Evolutionary conservation across 2,329 filamentous ascomycete species (phyloP).

Genomic region (Pestalotiopsis sp.): DNA sequence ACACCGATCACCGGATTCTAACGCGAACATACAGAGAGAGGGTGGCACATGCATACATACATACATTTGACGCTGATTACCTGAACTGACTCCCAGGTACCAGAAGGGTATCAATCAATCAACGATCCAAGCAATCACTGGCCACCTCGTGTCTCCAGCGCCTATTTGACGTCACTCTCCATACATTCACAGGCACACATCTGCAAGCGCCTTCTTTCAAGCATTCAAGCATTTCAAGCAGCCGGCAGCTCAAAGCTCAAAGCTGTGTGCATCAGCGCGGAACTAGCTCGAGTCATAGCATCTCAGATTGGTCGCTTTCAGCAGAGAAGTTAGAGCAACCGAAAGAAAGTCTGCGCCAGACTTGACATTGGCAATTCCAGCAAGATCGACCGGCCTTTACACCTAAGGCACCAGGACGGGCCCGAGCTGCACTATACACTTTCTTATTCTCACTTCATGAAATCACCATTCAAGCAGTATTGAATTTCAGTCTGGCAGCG

Average conservation of each 20-base stretch:
- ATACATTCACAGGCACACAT: neutral
- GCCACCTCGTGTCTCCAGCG: neutral
- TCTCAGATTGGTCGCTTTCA: neutral
- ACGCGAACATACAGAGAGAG: neutral
- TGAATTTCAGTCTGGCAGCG: neutral
- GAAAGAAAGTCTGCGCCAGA: neutral
- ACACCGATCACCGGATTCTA: conserved; percentile 6
- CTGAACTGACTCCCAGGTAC: neutral
- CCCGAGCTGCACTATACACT: neutral
- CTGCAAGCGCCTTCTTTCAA: neutral
- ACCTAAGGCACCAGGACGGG: neutral
- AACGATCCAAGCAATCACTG: neutral
- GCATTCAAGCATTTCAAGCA: neutral
- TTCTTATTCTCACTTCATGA: neutral
- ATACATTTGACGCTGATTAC: neutral
- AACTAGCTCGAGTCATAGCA: neutral
- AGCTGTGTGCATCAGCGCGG: neutral
- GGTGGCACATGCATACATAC: neutral
- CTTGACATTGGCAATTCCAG: neutral
- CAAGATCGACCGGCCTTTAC: neutral
- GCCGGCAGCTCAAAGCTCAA: neutral
- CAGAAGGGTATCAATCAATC: neutral
- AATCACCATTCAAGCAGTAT: neutral
- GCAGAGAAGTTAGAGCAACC: neutral
- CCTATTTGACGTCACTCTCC: neutral